Evolutionary conservation across 2,329 filamentous ascomycete species (phyloP), one percentile per base, ranked within the genome.

Genomic region (Cadophora malorum): DNA sequence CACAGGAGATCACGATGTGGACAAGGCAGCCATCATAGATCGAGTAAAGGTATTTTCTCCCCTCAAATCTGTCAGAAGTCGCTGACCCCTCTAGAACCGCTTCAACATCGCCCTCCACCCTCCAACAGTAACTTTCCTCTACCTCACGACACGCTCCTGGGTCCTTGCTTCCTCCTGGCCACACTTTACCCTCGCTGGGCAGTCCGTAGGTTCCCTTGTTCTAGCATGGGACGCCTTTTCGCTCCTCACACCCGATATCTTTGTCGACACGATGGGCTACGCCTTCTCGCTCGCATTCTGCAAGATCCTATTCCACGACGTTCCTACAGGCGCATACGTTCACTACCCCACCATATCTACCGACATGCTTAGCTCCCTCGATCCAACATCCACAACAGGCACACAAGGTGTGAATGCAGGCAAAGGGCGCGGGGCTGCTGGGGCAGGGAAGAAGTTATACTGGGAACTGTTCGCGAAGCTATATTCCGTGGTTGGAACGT

Each of bases 301-400:
- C 79, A 96, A 94, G 77, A 86, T 91, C 71, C 83, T 98, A 28
- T 98, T 98, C 77, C 91, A 87, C 0, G 79, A 82, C 45, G 86
- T 97, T 1, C 92, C 95, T 0, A 97, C 94, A 0, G 94, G 88
- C 56, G 94, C 96, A 63, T 99, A 99, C 77, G 94, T 98, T 0
- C 96, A 99, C 81, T 99, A 98, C 78, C 96, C 96, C 0, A 98
- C 95, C 66, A 99, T 99, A 64, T 97, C 94, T 3, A 99, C 94
- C 62, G 96, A 99, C 76, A 99, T 99, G 96, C 87, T 99, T 4
- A 86, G 88, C 25, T 95, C 92, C 21, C 87, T 97, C 4, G 88
- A 94, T 73, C 88, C 91, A 9, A 79, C 78, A 9, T 86, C 84
- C 1, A 70, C 80, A 41, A 86, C 83, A 59, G 91, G 89, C 16